Conservation (phyloP, 176 grass and related monocot species). For the Leersia perrieri region DNA sequence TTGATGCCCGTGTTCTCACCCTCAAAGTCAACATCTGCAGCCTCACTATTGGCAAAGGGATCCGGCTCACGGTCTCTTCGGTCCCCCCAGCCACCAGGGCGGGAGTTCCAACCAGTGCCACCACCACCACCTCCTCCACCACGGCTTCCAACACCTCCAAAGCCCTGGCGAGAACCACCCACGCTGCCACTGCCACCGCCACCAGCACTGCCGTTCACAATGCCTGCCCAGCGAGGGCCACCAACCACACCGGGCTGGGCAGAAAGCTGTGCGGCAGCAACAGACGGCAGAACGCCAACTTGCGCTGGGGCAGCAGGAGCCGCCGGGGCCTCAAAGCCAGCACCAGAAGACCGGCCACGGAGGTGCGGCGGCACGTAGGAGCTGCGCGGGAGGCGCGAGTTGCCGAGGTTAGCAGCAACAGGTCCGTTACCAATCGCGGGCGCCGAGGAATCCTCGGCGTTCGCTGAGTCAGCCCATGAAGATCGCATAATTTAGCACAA, state of each 20-base stretch:
- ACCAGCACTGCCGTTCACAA: background rate
- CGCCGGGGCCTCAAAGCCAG: background rate
- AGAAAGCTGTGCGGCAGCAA: slow-evolving; percentile 31
- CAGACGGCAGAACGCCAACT: slow-evolving; percentile 19
- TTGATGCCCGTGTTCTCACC: slow-evolving; percentile 64
- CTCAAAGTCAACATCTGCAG: slow-evolving; percentile 34
- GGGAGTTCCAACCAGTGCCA: slow-evolving; percentile 50
- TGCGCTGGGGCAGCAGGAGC: background rate
- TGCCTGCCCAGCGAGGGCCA: slow-evolving; percentile 33
- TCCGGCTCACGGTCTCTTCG: slow-evolving; percentile 72
- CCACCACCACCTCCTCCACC: slow-evolving; percentile 10
- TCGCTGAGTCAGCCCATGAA: slow-evolving; percentile 99
- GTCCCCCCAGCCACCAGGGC: slow-evolving; percentile 49
- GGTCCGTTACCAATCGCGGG: slow-evolving; percentile 31
- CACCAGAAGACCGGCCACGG: slow-evolving; percentile 29
- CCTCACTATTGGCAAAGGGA: slow-evolving; percentile 57
- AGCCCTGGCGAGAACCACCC: slow-evolving; percentile 32
- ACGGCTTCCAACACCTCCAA: background rate
- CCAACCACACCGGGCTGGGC: slow-evolving; percentile 26
- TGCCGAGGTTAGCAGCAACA: slow-evolving; percentile 40
- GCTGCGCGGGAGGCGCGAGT: slow-evolving; percentile 42
- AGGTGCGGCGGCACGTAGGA: slow-evolving; percentile 92
- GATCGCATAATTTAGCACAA: slow-evolving; percentile 89
- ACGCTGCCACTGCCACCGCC: background rate
- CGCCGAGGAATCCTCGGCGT: slow-evolving; percentile 94